Base-by-base conservation (phyloP, 495 filamentous ascomycete species). In the Neurospora tetraspora region DNA sequence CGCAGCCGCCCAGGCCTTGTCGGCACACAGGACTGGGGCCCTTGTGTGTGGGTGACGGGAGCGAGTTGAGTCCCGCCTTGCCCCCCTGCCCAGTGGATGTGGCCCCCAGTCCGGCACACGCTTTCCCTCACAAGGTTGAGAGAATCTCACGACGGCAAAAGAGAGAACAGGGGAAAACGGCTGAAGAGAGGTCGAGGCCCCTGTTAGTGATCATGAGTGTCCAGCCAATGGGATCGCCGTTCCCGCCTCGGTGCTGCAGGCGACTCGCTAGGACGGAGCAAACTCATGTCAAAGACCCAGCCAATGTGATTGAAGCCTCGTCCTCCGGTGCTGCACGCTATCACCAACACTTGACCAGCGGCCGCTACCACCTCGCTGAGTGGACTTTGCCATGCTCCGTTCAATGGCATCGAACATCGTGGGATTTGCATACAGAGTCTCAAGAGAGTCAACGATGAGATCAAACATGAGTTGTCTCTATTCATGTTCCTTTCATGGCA, bases 231-330 rank as follows among this genome's bases (percentile, higher is more conserved):
- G 70, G 70, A 43, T 71, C 16, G 31, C 70, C 61, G 39, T 74
- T 10, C 43, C 77, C 78, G n/a, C n/a, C n/a, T n/a, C n/a, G 77
- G 71, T 69, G 65, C 75, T 76, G 76, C 75, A 72, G 75, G 79
- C 76, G 78, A 76, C 71, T 78, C 76, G 76, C 78, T 73, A 69
- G 23, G 73, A 71, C 69, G 77, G 73, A 74, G 78, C 76, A 72
- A 73, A 73, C 71, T 68, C 72, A 73, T 71, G 74, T 71, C 71
- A 43, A 71, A 75, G 71, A 75, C 61, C 27, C 72, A 73, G 73
- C 75, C 71, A 76, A 79, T 72, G 38, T 70, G 71, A 69, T 73
- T 34, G 53, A 65, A 65, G 27, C 53, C 53, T 34, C 14, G 53
- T 34, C 53, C 53, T 34, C 53, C 53, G 53, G 53, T 34, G 27